Evolutionary conservation across 148 eudicot genomes (phyloP).

Genomic region (Fagopyrum homotropicum): DNA sequence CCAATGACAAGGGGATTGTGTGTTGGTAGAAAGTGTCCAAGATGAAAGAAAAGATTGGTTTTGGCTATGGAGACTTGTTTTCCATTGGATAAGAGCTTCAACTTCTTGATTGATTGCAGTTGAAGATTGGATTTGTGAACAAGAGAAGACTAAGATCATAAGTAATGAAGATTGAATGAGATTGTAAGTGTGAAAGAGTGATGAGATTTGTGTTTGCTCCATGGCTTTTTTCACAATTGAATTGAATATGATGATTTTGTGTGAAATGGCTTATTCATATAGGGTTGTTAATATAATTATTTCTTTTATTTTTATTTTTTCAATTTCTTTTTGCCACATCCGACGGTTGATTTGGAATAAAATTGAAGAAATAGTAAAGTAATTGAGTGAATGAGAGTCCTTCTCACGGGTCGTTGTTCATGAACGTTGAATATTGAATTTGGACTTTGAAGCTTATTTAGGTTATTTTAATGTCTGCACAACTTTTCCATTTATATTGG

Average conservation of each 20-base stretch:
- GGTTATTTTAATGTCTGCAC: background rate
- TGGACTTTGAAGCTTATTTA: background rate
- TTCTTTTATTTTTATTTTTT: background rate
- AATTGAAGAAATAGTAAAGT: background rate
- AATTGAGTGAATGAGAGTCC: background rate
- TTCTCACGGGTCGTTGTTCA: slow-evolving; percentile 1
- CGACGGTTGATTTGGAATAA: background rate
- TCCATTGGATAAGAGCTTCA: slow-evolving; percentile 36
- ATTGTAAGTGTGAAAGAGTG: background rate
- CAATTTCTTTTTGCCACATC: background rate
- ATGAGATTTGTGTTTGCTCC: background rate
- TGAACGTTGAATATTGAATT: slow-evolving; percentile 1
- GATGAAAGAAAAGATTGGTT: slow-evolving; percentile 26
- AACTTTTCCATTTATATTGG: background rate
- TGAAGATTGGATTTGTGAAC: slow-evolving; percentile 1
- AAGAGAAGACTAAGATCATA: background rate
- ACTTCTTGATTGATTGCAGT: slow-evolving; percentile 27
- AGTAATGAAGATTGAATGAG: background rate
- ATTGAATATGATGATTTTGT: background rate
- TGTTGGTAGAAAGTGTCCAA: slow-evolving; percentile 21
- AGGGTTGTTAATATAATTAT: background rate
- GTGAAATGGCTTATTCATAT: background rate
- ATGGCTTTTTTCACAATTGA: background rate
- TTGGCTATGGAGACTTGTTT: slow-evolving; percentile 26
- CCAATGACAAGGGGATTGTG: slow-evolving; percentile 30